These are phyloP conservation scores for Dendrobium catenatum DNA, from an alignment of 106 monocot genomes.

Conservation along the genomic window DNA sequence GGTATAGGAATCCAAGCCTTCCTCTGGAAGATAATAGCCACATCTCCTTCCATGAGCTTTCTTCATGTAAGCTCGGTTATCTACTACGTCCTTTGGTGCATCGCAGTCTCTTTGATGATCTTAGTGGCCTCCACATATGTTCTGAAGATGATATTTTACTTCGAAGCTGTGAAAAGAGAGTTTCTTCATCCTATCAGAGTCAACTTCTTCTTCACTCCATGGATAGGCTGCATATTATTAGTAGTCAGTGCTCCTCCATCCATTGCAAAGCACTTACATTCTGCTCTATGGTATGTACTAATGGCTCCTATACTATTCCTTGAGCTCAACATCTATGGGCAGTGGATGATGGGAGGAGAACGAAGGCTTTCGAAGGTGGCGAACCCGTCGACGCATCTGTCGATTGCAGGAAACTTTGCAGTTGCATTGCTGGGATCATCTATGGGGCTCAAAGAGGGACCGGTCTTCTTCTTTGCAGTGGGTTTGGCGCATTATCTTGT, in stretches of 20 bases:
- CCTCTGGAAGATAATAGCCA: conserved; percentile 45
- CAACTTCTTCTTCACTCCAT: conserved; percentile 71
- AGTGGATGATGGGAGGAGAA: conserved; percentile 61
- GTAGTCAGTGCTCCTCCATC: conserved; percentile 30
- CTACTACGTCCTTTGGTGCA: conserved; percentile 44
- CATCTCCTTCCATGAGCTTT: conserved; percentile 33
- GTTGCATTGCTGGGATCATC: conserved; percentile 51
- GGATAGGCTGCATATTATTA: conserved; percentile 55
- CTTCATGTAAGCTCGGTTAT: conserved; percentile 21
- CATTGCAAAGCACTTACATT: conserved; percentile 16
- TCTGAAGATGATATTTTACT: conserved; percentile 52
- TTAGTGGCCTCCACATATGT: conserved; percentile 22
- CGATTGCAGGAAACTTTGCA: conserved; percentile 64
- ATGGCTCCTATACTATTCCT: conserved; percentile 59
- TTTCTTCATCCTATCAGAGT: conserved; percentile 53
- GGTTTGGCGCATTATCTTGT: conserved; percentile 78
- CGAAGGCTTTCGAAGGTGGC: conserved; percentile 74
- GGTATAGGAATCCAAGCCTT: conserved; percentile 53
- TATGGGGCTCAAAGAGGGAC: conserved; percentile 52
- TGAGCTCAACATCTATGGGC: conserved; percentile 72
- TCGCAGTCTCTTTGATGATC: conserved; percentile 32
- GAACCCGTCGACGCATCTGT: conserved; percentile 69
- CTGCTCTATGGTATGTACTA: conserved; percentile 41
- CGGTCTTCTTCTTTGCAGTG: conserved; percentile 64
- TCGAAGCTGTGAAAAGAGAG: conserved; percentile 57